Evolutionary conservation across 2,329 filamentous ascomycete genomes (phyloP).

Genomic region (Penicillium sp.): DNA sequence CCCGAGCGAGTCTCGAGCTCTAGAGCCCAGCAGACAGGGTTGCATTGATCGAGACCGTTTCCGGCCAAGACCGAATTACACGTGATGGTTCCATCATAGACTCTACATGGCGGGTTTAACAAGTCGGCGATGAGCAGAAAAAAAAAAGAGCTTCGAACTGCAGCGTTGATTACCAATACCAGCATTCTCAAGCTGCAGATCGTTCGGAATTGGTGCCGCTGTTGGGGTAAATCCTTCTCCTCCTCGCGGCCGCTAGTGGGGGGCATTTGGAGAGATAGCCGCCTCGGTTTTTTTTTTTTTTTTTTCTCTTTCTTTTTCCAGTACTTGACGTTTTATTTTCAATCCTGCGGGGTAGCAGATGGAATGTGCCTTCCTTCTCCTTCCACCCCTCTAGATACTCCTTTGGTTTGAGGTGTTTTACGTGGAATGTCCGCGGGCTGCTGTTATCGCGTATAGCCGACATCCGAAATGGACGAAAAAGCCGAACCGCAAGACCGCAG

Average conservation of each 20-base stretch:
- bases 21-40: background rate
- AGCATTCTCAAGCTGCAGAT: background rate
- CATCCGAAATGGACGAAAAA: conserved; percentile 5
- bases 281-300: background rate
- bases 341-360: background rate
- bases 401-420: background rate
- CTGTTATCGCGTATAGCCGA: background rate
- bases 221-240: background rate
- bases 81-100: background rate
- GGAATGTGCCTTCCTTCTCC: background rate
- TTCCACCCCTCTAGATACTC: background rate
- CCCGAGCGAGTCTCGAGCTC: background rate
- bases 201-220: background rate
- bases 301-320: too few relatives aligned
- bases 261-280: too few relatives aligned
- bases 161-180: too few relatives aligned
- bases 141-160: too few relatives aligned
- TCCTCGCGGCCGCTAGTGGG: background rate
- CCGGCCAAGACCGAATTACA: background rate
- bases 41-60: background rate
- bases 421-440: background rate
- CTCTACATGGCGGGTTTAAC: too few relatives aligned
- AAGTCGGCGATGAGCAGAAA: too few relatives aligned
- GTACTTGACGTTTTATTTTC: background rate
- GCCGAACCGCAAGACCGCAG: background rate